Evolutionary conservation across 306 rosid species (phyloP).

Genomic region (Cercis canadensis): DNA sequence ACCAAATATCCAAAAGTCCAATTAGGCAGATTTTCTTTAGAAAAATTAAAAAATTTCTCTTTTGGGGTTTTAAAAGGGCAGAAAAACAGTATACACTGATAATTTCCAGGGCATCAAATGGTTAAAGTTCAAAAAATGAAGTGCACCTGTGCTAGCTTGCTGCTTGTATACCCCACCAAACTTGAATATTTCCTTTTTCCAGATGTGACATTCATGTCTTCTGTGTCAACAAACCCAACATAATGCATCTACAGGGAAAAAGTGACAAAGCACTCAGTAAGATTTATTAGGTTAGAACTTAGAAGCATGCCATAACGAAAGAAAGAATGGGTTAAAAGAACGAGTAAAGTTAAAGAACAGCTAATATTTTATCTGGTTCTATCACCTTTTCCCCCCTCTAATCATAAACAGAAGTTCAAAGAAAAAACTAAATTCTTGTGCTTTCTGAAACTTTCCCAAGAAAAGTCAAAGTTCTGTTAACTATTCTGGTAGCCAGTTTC

Average conservation of each 20-base stretch:
- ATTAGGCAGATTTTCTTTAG: neutral
- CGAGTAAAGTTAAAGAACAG: neutral
- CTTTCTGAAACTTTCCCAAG: neutral
- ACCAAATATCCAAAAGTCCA: conserved; percentile 1
- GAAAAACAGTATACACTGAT: neutral
- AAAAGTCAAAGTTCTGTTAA: neutral
- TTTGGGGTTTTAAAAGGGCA: neutral
- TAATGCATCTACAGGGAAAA: conserved; percentile 77
- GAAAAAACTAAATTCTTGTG: neutral
- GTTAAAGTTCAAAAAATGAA: conserved; percentile 2
- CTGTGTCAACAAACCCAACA: conserved; percentile 87
- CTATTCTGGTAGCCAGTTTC: neutral
- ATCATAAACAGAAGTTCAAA: neutral
- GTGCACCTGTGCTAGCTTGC: conserved; percentile 94
- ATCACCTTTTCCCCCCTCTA: too few species aligned
- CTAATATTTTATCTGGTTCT: neutral
- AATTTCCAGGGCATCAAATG: conserved; percentile 17
- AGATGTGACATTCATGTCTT: conserved; percentile 84
- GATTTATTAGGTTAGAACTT: conserved; percentile 1
- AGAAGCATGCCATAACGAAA: too few species aligned
- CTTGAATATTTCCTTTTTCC: conserved; percentile 80
- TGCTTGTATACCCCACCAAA: conserved; percentile 76
- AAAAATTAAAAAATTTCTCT: neutral
- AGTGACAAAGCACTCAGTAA: conserved; percentile 17
- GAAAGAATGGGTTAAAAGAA: neutral